Percentiles rank a stretch among this genome's conserved stretches.
Evolutionary conservation across 192 early-diverging fungal species (phyloP).

Genomic region (Linnemannia elongata): DNA sequence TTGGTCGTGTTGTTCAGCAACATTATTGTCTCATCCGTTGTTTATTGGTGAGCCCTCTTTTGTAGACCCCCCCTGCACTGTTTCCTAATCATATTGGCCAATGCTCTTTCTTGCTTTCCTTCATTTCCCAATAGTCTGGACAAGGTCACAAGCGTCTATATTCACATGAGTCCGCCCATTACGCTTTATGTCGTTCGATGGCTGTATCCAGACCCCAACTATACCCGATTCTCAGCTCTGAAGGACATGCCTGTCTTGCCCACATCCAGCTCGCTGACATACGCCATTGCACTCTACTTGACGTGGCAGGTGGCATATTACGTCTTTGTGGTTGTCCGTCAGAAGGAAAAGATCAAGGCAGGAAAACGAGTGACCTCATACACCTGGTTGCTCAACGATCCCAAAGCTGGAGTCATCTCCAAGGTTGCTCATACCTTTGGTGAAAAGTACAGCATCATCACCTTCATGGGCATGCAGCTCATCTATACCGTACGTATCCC

Average conservation of each 20-base stretch:
- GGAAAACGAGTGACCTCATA: slow-evolving; percentile 69
- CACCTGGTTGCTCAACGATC: slow-evolving; percentile 72
- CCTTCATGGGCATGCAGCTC: slow-evolving; percentile 73
- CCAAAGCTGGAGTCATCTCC: slow-evolving; percentile 52
- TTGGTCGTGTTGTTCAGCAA: no score
- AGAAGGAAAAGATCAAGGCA: slow-evolving; percentile 43
- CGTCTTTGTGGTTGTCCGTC: slow-evolving; percentile 39
- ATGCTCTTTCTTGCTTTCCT: slow-evolving; percentile 17
- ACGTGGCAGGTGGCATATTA: slow-evolving; percentile 52
- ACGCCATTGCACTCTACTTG: slow-evolving; percentile 43
- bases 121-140: slow-evolving; percentile 66
- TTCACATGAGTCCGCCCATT: slow-evolving; percentile 75
- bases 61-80: background rate
- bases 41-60: background rate
- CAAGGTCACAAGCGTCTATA: slow-evolving; percentile 75
- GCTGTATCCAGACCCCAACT: slow-evolving; percentile 59
- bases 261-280: slow-evolving; percentile 19
- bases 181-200: slow-evolving; percentile 71
- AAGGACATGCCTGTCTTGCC: slow-evolving; percentile 51
- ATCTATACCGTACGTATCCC: slow-evolving; percentile 60
- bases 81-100: slow-evolving; percentile 4
- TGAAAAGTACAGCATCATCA: slow-evolving; percentile 63
- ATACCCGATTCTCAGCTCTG: slow-evolving; percentile 62
- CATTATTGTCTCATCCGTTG: background rate
- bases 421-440: slow-evolving; percentile 63